Percentiles rank a stretch among this genome's conserved stretches.
These are phyloP conservation scores for Candida hungchunana DNA, from an alignment of 805 yeast species.

Conservation along the genomic window DNA sequence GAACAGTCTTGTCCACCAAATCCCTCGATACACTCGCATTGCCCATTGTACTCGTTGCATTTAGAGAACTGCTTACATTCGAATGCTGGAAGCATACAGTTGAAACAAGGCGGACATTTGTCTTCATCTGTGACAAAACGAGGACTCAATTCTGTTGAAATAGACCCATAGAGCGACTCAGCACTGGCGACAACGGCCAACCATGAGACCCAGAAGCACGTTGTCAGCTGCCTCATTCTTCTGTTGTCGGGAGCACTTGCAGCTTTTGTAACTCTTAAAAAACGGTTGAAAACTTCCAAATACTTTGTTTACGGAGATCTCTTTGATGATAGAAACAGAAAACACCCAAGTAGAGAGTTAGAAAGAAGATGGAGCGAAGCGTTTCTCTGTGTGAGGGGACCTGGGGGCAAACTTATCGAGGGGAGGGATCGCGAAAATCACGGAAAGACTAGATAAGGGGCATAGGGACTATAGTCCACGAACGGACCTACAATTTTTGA, in stretches of 20 bases:
- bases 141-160: background rate
- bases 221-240: too few species aligned
- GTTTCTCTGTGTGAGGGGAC: too few species aligned
- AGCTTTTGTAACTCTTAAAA: too few species aligned
- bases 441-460: background rate
- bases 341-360: too few species aligned
- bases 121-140: conserved; percentile 17
- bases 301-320: too few species aligned
- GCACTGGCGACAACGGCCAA: background rate
- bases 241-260: too few species aligned
- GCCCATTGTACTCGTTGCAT: conserved; percentile 87
- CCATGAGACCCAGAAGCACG: too few species aligned
- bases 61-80: conserved; percentile 84
- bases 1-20: conserved; percentile 94
- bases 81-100: conserved; percentile 88
- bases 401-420: too few species aligned
- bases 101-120: conserved; percentile 87
- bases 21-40: conserved; percentile 89
- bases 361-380: too few species aligned
- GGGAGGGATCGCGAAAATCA: background rate
- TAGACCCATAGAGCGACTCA: conserved; percentile 12
- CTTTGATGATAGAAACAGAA: too few species aligned
- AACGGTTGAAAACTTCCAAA: too few species aligned
- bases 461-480: background rate
- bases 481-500: too few species aligned